Percentiles rank a stretch among this genome's conserved stretches.
Conservation (phyloP, 192 early-diverging fungal species). For the Coemansia aciculifera region DNA sequence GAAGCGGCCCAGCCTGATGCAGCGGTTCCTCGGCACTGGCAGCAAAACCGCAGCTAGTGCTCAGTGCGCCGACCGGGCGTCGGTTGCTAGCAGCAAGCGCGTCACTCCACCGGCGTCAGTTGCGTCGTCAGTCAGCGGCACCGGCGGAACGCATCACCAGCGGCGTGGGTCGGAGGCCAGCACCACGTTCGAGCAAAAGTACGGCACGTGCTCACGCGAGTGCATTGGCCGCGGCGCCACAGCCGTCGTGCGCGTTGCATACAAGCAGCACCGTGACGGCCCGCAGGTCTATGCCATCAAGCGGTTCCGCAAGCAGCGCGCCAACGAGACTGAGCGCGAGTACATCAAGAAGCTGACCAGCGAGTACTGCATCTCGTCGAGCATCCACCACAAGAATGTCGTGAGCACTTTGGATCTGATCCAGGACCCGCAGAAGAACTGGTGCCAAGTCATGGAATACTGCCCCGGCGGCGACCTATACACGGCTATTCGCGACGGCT, state of each 20-base stretch:
- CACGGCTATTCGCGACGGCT: slow-evolving; percentile 69
- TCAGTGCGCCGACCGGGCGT: background rate
- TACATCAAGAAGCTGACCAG: slow-evolving; percentile 93
- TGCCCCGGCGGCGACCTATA: slow-evolving; percentile 93
- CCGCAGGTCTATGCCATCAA: slow-evolving; percentile 84
- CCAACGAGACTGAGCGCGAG: slow-evolving; percentile 87
- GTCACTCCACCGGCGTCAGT: slow-evolving; percentile 33
- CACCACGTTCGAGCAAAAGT: slow-evolving; percentile 67
- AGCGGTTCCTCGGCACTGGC: slow-evolving; percentile 47
- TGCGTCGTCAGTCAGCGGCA: slow-evolving; percentile 29
- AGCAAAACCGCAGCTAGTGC: background rate
- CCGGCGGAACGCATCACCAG: slow-evolving; percentile 19
- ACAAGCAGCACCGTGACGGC: slow-evolving; percentile 67
- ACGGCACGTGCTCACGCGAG: slow-evolving; percentile 74
- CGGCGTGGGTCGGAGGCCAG: slow-evolving; percentile 28
- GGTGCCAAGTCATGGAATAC: slow-evolving; percentile 85
- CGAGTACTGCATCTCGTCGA: slow-evolving; percentile 95
- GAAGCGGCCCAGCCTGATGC: slow-evolving; percentile 54
- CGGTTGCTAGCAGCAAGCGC: slow-evolving; percentile 15
- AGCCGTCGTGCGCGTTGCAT: slow-evolving; percentile 85
- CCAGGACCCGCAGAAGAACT: slow-evolving; percentile 81
- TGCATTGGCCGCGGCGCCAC: slow-evolving; percentile 88
- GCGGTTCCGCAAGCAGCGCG: slow-evolving; percentile 85
- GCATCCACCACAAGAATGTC: slow-evolving; percentile 86
- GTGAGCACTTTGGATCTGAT: slow-evolving; percentile 96